phyloP scores from a whole-genome alignment of 2,329 filamentous ascomycete species.

The Ceratocystis colombiana region DNA sequence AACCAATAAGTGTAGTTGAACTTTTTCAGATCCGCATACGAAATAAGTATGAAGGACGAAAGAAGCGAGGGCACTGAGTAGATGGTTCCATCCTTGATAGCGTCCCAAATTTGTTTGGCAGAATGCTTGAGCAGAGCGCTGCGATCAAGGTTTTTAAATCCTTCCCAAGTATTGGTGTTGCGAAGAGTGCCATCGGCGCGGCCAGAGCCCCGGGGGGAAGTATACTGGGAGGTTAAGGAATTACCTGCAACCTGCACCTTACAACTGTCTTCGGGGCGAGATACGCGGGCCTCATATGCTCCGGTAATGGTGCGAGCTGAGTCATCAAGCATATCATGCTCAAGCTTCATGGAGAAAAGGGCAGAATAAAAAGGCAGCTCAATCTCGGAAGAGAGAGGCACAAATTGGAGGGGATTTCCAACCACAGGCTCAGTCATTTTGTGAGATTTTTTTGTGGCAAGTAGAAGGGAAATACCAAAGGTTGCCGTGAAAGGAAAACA shows the following conservation, averaged over 20 bases:
- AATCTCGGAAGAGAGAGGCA: constrained; percentile 85
- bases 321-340: constrained; percentile 93
- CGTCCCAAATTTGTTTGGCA: constrained; percentile 73
- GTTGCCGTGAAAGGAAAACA: neutral
- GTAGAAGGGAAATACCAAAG: constrained; percentile 28
- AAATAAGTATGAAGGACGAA: constrained; percentile 78
- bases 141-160: constrained; percentile 74
- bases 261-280: constrained; percentile 64
- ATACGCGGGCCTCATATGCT: constrained; percentile 73
- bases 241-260: constrained; percentile 85
- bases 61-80: constrained; percentile 90
- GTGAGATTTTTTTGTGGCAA: neutral
- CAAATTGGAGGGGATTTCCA: constrained; percentile 50
- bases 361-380: constrained; percentile 91
- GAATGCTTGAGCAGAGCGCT: constrained; percentile 16
- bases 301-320: constrained; percentile 79
- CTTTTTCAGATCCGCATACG: constrained; percentile 92
- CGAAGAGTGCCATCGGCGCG: constrained; percentile 88
- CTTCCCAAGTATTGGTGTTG: constrained; percentile 92
- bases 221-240: constrained; percentile 54
- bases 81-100: constrained; percentile 90
- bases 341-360: constrained; percentile 86
- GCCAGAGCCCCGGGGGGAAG: constrained; percentile 58
- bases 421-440: constrained; percentile 24
- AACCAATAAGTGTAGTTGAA: constrained; percentile 99